Base-by-base conservation (phyloP, 176 grass and related monocot species). In the Lolium multiflorum region DNA sequence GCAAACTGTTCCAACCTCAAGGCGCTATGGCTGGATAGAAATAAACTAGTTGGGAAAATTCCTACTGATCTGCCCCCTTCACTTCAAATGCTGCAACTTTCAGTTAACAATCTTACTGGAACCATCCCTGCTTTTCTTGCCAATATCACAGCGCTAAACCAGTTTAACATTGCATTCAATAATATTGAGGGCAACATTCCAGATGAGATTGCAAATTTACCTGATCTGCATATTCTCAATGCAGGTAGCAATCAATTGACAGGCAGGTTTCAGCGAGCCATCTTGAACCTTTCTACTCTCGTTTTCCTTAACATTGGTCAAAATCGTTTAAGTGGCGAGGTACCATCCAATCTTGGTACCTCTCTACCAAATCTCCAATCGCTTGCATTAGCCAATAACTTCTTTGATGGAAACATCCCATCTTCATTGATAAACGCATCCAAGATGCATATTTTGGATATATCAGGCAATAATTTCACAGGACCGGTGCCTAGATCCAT, bases 131-230 rank as follows among this genome's bases (percentile, higher is more conserved):
- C 77, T 81, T 74, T 44, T 14, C 26, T 81, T 81, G 44, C 67
- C 12, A 87, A 87, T 51, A 52, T 52, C 18, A 87, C 85, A 6
- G 6, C 1, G 4, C 28, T 87, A 12, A 66, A 28, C 24, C 5
- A 2, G 7, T 25, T 78, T 20, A 8, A 16, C 10, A 4, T 28
- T 80, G 25, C 11, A 0, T 9, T 3, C 2, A 86, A 86, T 11
- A 79, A 49, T 35, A 86, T 86, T 13, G 41, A 38, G 65, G 84
- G 76, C 8, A 80, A 22, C 50, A 78, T 86, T 77, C 84, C 84
- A 4, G 21, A 7, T 61, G 65, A 80, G 38, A 49, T 86, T n/a
- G 65, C 50, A 18, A 80, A 61, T 7, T 72, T 86, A 12, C 22
- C 10, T 65, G 28, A 14, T 37, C 46, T 75, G 2, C 47, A 51